Evolutionary conservation across 1,284 basidiomycete genomes (phyloP).

Genomic region (Hortiboletus rubellus): DNA sequence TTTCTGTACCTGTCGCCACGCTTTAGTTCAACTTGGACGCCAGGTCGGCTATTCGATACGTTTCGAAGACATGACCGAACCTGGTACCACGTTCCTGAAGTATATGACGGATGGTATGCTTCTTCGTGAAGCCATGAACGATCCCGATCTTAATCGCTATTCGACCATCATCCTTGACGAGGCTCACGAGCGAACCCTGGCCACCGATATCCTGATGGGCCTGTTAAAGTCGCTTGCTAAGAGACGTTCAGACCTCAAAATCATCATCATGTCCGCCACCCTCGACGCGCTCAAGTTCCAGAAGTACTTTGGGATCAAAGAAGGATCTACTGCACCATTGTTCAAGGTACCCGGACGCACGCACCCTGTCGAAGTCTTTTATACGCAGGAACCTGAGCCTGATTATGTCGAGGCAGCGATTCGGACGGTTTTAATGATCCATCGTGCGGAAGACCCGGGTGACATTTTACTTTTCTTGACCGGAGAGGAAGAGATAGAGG

Average conservation of each 20-base stretch:
- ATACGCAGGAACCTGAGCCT: constrained; percentile 93
- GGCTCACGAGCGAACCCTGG: constrained; percentile 97
- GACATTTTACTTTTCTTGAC: constrained; percentile 96
- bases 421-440: constrained; percentile 96
- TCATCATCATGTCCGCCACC: constrained; percentile 99
- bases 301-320: constrained; percentile 82
- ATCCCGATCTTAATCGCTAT: constrained; percentile 86
- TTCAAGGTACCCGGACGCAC: constrained; percentile 97
- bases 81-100: constrained; percentile 89
- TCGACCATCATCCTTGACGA: constrained; percentile 99
- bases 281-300: constrained; percentile 97
- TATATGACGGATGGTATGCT: constrained; percentile 99
- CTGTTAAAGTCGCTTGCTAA: constrained; percentile 77
- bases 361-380: constrained; percentile 95
- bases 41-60: constrained; percentile 98
- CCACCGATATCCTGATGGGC: constrained; percentile 99
- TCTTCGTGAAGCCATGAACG: constrained; percentile 96
- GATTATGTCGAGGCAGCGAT: constrained; percentile 99
- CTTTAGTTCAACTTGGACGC: constrained; percentile 81
- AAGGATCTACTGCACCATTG: constrained; percentile 67
- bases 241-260: constrained; percentile 87
- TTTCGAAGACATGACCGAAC: constrained; percentile 97
- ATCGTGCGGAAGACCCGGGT: constrained; percentile 92
- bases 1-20: neutral
- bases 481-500: constrained; percentile 98